These are phyloP conservation scores for Stachybotrys echinatus DNA, from an alignment of 2,329 filamentous ascomycete genomes.

Conservation along the genomic window DNA sequence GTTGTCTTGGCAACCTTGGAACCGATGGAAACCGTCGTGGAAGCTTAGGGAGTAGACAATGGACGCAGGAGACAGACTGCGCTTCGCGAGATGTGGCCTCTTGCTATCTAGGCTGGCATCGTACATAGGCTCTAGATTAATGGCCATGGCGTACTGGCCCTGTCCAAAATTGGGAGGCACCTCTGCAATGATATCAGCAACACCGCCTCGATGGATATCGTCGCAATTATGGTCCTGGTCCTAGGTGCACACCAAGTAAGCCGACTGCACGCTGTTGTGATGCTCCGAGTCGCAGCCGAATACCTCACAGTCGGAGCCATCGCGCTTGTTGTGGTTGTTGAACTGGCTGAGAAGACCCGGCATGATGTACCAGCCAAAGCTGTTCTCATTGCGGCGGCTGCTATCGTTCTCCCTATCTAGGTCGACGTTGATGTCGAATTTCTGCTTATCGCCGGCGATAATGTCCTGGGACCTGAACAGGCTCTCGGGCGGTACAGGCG, in stretches of 20 bases:
- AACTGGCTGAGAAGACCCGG: not conserved
- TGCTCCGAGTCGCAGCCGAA: not conserved
- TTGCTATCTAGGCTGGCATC: not conserved
- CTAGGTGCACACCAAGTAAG: not conserved
- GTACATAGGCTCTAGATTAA: not conserved
- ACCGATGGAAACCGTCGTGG: not conserved
- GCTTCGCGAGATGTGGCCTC: not conserved
- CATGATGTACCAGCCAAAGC: not conserved
- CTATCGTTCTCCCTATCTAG: not conserved
- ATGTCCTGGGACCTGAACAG: not conserved
- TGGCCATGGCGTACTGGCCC: not conserved
- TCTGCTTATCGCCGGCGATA: not conserved
- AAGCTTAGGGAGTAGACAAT: not conserved
- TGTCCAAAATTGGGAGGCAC: not conserved
- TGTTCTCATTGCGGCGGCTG: not conserved
- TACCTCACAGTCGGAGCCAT: not conserved
- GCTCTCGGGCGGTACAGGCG: not conserved
- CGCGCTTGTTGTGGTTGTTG: not conserved
- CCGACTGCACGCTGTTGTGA: not conserved
- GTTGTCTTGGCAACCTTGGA: not conserved
- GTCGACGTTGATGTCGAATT: not conserved
- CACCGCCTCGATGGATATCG: not conserved
- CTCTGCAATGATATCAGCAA: not conserved
- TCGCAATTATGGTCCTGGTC: not conserved
- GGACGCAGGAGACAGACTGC: not conserved